Evolutionary conservation across 441 rosid species (phyloP).

Genomic region (Gossypium schwendimanii): DNA sequence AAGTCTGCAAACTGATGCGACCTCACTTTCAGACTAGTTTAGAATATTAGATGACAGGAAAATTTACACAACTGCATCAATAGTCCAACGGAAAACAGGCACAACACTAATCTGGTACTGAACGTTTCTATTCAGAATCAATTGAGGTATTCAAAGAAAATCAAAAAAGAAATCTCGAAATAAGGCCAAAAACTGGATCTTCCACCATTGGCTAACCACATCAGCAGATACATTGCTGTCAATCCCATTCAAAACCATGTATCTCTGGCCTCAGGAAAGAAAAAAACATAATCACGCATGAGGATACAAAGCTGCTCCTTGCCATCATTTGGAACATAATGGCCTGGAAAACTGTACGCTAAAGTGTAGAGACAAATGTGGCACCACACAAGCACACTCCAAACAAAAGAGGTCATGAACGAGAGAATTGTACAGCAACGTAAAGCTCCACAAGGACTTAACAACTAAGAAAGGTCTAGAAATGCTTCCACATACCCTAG

Average conservation of each 20-base stretch:
- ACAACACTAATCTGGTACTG: conserved; percentile 9
- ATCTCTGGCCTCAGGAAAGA: conserved; percentile 3
- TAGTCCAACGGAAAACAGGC: conserved; percentile 10
- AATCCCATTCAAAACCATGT: conserved; percentile 16
- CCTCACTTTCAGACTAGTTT: neutral
- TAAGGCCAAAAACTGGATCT: conserved; percentile 10
- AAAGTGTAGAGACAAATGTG: neutral
- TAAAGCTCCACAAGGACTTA: conserved; percentile 13
- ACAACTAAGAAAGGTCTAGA: conserved; percentile 1
- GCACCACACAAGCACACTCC: neutral
- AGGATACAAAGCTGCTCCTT: neutral
- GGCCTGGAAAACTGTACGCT: conserved; percentile 5
- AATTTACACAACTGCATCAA: conserved; percentile 8
- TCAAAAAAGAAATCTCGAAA: conserved; percentile 3
- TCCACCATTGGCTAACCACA: neutral
- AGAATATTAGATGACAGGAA: conserved; percentile 9
- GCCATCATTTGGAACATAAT: neutral
- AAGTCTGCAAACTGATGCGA: conserved; percentile 5
- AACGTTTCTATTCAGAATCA: neutral
- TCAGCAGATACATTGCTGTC: neutral
- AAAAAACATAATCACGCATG: neutral
- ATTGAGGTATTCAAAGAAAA: conserved; percentile 11
- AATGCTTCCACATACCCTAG: conserved; percentile 8
- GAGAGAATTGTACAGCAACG: conserved; percentile 9
- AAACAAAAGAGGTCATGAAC: conserved; percentile 13